Evolutionary conservation across 352 stramenopile species (phyloP), one percentile per base, ranked within the genome.

Genomic region (Pythium inflatum): DNA sequence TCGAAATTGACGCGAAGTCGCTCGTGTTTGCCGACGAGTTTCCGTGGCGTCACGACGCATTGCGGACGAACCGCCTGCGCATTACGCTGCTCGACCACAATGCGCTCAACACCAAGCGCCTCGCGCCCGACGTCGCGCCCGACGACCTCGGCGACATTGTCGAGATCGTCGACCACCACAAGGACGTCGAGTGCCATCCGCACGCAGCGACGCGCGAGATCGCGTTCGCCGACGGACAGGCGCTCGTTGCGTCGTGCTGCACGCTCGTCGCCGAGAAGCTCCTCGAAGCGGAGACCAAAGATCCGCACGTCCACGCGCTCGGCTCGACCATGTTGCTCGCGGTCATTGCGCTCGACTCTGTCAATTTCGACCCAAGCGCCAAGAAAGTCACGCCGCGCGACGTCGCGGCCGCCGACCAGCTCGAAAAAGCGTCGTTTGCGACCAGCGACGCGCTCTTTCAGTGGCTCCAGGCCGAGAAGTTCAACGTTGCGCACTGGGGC

Each of bases 141-240:
- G 46, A 65, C 33, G 53, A 74, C 9, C 54, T 82, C 24, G 70
- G 74, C 34, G 55, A 85, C 14, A 69, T 92, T 30, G 77, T 87
- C 41, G 85, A 91, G 74, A 93, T 95, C 67, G 46, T 93, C 45
- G 88, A 95, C 59, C 85, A 95, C 64, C 88, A 95, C 70, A 83
- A 79, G 64, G 88, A 95, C 69, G 48, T 87, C 22, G 72, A 79
- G 34, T 65, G 76, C 48, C 84, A 95, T 43, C 34, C 69, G 14
- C 28, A 76, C 16, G 83, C 74, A 0, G 11, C 73, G 2, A 40
- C 43, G 28, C 76, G 88, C 13, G 79, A 92, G 30, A 84, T 95
- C 67, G 88, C 85, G 6, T 95, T 95, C 64, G 72, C 80, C 2
- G 56, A 91, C 34, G 84, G 81, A 16, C 79, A 87, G 25, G 87